Conservation (phyloP, 768 basidiomycete species). For the Russula vinacea region DNA sequence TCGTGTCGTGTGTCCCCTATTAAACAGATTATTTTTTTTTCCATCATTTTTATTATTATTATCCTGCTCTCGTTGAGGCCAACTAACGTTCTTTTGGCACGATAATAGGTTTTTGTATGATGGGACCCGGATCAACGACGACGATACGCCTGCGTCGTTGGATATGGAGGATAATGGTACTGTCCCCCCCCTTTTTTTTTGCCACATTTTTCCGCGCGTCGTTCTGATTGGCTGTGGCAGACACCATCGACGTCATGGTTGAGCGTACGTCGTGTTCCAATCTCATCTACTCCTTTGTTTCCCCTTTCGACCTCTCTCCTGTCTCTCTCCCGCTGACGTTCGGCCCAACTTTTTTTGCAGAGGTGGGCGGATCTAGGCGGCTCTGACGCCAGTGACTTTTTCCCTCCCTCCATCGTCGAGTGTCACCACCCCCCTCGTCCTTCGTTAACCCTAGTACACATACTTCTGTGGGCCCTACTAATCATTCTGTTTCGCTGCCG, state of each 20-base stretch:
- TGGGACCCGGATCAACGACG: conserved; percentile 78
- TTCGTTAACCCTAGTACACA: conserved; percentile 17
- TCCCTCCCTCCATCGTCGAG: conserved; percentile 1
- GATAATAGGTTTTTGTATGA: conserved; percentile 82
- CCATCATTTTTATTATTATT: too few species aligned
- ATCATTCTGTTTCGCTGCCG: conserved; percentile 6
- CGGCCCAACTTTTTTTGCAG: conserved; percentile 8
- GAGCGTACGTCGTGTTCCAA: conserved; percentile 64
- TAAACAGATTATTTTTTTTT: not conserved
- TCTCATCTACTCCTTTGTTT: conserved; percentile 16
- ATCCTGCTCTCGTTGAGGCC: not conserved
- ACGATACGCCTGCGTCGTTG: conserved; percentile 79
- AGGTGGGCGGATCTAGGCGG: conserved; percentile 74
- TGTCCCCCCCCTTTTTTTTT: not conserved
- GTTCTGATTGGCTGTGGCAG: conserved; percentile 38
- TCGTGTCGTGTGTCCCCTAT: not conserved
- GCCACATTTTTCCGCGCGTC: not conserved
- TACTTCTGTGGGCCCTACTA: conserved; percentile 21
- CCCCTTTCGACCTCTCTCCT: conserved; percentile 8
- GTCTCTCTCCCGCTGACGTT: not conserved
- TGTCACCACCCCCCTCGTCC: conserved; percentile 3
- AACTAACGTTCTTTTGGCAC: not conserved
- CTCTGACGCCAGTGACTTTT: conserved; percentile 24
- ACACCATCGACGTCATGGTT: conserved; percentile 95
- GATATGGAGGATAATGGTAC: conserved; percentile 90